Evolutionary conservation across 2,329 filamentous ascomycete species (phyloP), one percentile per base, ranked within the genome.

Genomic region (Cladosporium velox): DNA sequence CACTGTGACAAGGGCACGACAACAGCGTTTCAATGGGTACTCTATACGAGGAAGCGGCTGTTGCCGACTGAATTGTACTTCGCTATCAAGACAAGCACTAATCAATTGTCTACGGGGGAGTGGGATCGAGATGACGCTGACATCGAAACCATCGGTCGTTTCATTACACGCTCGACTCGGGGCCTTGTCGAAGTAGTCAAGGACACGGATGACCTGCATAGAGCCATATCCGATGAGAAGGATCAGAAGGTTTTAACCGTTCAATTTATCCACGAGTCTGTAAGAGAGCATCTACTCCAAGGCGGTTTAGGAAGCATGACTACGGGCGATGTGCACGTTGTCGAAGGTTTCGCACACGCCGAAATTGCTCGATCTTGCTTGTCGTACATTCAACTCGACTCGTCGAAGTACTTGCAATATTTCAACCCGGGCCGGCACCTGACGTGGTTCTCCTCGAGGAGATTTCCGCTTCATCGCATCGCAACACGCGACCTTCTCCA

Each of bases 211-310:
- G 24, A 24, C 1, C 24, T 24, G 24, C 2, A 24, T 24, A 24
- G 24, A 24, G 2, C 24, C 24, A 24, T 24, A 24, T 24, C 24
- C 24, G 24, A 24, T 24, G 24, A 24, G 24, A 2, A 24, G 24
- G 24, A 24, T 24, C 24, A 24, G 24, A 24, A 24, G 24, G 24
- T 24, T 24, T 24, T 24, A 24, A 24, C 2, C 24, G 24, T 24
- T 24, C 62, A 64, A 10, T 32, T 58, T 18, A 58, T 64, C 10
- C 62, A 64, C 30, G 62, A 58, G 38, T 58, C 62, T 3, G 51
- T 64, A 5, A 32, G 51, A 35, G 62, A 64, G 26, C 34, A 47
- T 28, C 52, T 64, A 3, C 62, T 64, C 38, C 7, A 44, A n/a
- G 51, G 30, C 3, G 47, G 47, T 3, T n/a, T 54, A 12, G n/a